A percentile compares a stretch with the other conserved stretches of the same genome.
phyloP scores from a whole-genome alignment of 257 asterid genomes.

The Nicotiana otophora region DNA sequence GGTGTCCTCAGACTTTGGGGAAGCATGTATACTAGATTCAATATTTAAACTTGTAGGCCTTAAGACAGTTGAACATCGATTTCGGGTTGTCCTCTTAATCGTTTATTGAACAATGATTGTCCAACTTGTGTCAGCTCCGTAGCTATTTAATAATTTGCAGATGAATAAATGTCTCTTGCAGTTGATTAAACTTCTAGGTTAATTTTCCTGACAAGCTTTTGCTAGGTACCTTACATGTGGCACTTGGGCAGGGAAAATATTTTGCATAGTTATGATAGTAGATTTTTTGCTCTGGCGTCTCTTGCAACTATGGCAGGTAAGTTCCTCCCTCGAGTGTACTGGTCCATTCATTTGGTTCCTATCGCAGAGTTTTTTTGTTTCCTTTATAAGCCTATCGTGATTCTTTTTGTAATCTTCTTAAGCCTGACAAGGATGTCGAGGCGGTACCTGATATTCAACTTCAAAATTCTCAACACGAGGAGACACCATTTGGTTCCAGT shows the following conservation, averaged over 20 bases:
- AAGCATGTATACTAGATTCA: slow-evolving; percentile 2
- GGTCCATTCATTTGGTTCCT: neutral
- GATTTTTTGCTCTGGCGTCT: slow-evolving; percentile 68
- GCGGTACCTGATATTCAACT: slow-evolving; percentile 57
- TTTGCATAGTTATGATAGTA: slow-evolving; percentile 79
- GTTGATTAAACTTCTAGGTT: neutral
- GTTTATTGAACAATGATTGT: neutral
- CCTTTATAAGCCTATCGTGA: neutral
- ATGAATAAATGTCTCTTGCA: neutral
- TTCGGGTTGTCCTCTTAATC: neutral
- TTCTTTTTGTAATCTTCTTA: slow-evolving; percentile 14
- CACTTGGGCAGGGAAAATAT: slow-evolving; percentile 96
- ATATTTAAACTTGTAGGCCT: neutral
- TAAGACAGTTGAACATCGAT: neutral
- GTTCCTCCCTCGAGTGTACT: neutral
- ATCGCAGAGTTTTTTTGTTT: neutral
- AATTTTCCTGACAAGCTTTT: neutral
- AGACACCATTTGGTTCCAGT: slow-evolving; percentile 20
- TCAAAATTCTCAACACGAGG: slow-evolving; percentile 23
- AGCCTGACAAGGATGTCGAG: slow-evolving; percentile 82
- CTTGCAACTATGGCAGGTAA: slow-evolving; percentile 78
- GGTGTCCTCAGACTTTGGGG: neutral
- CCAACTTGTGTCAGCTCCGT: neutral
- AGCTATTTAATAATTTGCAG: neutral
- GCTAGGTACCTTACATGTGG: slow-evolving; percentile 85